These are phyloP conservation scores for Fusarium coffeatum DNA, from an alignment of 2,329 filamentous ascomycete species.

Conservation along the genomic window DNA sequence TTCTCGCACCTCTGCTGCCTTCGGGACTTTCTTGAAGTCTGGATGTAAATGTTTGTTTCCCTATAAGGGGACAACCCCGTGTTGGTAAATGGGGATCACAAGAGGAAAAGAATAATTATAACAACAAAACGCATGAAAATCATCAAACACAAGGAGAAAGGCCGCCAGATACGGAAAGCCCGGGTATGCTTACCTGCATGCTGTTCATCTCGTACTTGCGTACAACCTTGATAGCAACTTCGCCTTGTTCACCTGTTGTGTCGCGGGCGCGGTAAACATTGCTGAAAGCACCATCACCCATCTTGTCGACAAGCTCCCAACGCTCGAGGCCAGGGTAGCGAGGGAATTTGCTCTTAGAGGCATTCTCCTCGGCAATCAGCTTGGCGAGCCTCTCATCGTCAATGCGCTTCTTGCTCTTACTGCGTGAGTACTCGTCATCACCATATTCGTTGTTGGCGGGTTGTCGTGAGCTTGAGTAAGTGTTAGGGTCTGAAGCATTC, in stretches of 20 bases:
- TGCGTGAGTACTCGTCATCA: conserved; percentile 65
- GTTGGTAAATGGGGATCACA: conserved; percentile 64
- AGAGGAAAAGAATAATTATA: conserved; percentile 19
- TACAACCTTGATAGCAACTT: conserved; percentile 98
- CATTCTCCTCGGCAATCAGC: conserved; percentile 91
- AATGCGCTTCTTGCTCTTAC: conserved; percentile 52
- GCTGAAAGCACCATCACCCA: conserved; percentile 99
- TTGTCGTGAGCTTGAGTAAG: conserved; percentile 57
- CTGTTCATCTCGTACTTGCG: conserved; percentile 99
- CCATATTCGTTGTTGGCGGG: conserved; percentile 68
- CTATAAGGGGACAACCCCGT: conserved; percentile 66
- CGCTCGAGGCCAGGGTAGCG: conserved; percentile 63
- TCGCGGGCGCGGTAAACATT: conserved; percentile 95
- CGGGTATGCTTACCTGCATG: conserved; percentile 83
- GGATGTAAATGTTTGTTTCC: conserved; percentile 93
- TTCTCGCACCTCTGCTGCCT: conserved; percentile 94
- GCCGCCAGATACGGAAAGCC: conserved; percentile 41
- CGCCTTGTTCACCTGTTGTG: conserved; percentile 73
- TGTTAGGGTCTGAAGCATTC: conserved; percentile 59
- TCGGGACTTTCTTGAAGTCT: conserved; percentile 93
- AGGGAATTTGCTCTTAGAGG: conserved; percentile 85
- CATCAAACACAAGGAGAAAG: conserved; percentile 39
- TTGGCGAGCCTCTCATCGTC: conserved; percentile 80
- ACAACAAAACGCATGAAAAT: conserved; percentile 15
- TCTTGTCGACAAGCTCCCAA: conserved; percentile 92